A percentile compares a stretch with the other conserved stretches of the same genome.
phyloP scores from a whole-genome alignment of 106 monocot genomes.

The Dendrobium huoshanense region DNA sequence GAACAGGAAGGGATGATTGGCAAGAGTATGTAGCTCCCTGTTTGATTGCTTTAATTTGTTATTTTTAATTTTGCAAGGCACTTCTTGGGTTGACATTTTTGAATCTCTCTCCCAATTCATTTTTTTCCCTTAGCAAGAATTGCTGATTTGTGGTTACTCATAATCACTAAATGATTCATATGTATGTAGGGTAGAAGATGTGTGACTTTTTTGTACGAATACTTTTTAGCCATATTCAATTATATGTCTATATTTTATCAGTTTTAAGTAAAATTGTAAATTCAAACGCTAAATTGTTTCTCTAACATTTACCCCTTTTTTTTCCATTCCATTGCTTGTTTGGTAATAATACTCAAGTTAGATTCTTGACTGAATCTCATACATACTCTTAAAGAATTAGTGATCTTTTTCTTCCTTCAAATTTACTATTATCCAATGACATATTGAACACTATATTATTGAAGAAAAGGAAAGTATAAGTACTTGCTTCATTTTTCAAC shows the following conservation, averaged over 20 bases:
- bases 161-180: background rate
- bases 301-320: background rate
- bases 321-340: background rate
- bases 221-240: background rate
- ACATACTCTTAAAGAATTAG: background rate
- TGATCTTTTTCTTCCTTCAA: background rate
- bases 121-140: background rate
- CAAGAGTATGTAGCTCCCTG: slow-evolving; percentile 61
- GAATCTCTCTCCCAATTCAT: background rate
- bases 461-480: background rate
- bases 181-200: background rate
- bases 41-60: background rate
- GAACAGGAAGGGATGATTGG: slow-evolving; percentile 80
- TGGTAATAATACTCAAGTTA: background rate
- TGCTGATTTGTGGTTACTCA: background rate
- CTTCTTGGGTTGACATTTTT: background rate
- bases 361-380: background rate
- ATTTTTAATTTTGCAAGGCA: background rate
- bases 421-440: background rate
- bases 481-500: slow-evolving; percentile 1
- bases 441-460: background rate
- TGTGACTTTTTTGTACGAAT: background rate
- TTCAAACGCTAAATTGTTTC: background rate
- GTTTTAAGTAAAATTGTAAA: background rate
- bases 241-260: background rate